Evolutionary conservation across 1,139 yeast species (phyloP).

Genomic region (Nakaseomyces glabratus): DNA sequence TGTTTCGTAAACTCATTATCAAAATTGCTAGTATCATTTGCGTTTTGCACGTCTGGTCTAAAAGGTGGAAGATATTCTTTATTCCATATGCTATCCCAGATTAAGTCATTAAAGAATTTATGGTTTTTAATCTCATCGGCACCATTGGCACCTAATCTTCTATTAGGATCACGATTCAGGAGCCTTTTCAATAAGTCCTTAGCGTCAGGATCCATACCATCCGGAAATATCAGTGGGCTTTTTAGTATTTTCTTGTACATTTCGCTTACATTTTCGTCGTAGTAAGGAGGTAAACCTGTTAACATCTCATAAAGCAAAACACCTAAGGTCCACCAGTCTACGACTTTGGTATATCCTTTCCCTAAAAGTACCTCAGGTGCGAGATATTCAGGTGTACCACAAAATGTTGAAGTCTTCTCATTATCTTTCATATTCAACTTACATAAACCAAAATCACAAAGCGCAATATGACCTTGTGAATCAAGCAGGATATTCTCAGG

Average conservation of each 20-base stretch:
- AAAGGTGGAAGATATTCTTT: conserved; percentile 94
- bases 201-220: conserved; percentile 81
- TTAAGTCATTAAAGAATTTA: conserved; percentile 81
- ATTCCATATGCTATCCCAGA: conserved; percentile 76
- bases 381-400: conserved; percentile 94
- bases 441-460: conserved; percentile 95
- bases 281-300: conserved; percentile 93
- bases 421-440: conserved; percentile 85
- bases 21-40: conserved; percentile 84
- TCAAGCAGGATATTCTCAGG: conserved; percentile 92
- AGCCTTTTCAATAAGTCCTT: conserved; percentile 69
- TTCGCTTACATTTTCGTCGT: conserved; percentile 85
- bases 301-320: conserved; percentile 90
- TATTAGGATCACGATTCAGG: conserved; percentile 75
- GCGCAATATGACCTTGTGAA: conserved; percentile 93
- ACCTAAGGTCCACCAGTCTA: conserved; percentile 98
- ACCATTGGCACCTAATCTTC: conserved; percentile 70
- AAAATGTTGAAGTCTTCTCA: conserved; percentile 86
- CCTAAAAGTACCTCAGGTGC: conserved; percentile 91
- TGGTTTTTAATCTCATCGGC: conserved; percentile 80
- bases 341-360: conserved; percentile 89
- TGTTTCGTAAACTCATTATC: conserved; percentile 90
- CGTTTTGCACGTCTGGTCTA: conserved; percentile 82
- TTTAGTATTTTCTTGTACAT: conserved; percentile 92
- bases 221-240: conserved; percentile 83